Base-by-base conservation (phyloP, 164 flowering plant species). In the Chimonanthus praecox region DNA sequence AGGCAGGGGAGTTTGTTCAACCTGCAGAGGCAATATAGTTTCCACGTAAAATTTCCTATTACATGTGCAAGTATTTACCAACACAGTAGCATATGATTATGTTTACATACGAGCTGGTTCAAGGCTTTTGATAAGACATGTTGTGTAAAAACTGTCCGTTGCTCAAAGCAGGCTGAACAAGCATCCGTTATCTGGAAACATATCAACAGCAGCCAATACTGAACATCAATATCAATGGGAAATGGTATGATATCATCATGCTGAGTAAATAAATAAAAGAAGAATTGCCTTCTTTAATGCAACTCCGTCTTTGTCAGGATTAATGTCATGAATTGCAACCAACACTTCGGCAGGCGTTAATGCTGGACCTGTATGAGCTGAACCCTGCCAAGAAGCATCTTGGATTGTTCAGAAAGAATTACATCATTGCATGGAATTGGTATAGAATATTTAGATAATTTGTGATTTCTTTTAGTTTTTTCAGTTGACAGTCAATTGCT, bases 331-430 rank as follows among this genome's bases (percentile, higher is more conserved):
- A 67, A 96, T 92, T 45, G 98, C 98, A 76, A 96, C 94, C 86
- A 96, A 82, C 10, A 94, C 99, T 84, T 96, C 99, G 1, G 88
- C 92, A 58, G 99, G 99, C 58, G 99, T 90, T 78, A 96, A 84
- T 74, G 99, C 99, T 71, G 99, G 98, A 80, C 99, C 98, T 21
- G 92, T 89, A 80, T 92, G 98, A 78, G 99, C 98, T 69, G 99
- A 90, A 74, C 99, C 99, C 99, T 96, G 92, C 58, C 58, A 78
- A n/a, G 62, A 47, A 74, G 70, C 68, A 69, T 7, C 21, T 47
- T 6, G n/a, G 43, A 71, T 67, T 61, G 65, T 47, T 72, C 45
- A 69, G 44, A 69, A 49, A 54, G 11, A 54, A 10, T 54, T n/a
- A 0, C 4, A 54, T 13, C 16, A 10, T 4, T 54, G 60, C 16